These are phyloP conservation scores for Apiospora rasikravindrae DNA, from an alignment of 2,329 filamentous ascomycete genomes.

Conservation along the genomic window DNA sequence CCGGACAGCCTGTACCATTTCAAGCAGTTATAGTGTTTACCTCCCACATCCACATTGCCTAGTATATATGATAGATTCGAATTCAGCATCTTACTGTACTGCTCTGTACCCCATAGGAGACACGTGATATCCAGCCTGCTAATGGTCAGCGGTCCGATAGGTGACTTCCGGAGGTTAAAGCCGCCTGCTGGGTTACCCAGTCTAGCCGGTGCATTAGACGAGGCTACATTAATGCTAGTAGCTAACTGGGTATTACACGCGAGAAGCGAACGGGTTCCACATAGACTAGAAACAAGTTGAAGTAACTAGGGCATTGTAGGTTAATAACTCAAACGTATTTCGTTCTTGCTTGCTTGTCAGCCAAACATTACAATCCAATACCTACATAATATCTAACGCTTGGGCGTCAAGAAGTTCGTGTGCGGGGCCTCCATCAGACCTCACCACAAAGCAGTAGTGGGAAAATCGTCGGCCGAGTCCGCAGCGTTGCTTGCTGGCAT, in stretches of 20 bases:
- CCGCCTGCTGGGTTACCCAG: neutral
- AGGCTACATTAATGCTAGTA: neutral
- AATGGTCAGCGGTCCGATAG: slow-evolving; percentile 10
- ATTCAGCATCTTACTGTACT: neutral
- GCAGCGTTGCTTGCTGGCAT: neutral
- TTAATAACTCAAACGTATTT: neutral
- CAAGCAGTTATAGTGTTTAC: neutral
- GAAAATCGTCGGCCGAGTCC: neutral
- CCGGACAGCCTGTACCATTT: neutral
- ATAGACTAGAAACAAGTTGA: neutral
- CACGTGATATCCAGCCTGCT: neutral
- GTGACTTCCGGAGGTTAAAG: neutral
- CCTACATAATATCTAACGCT: neutral
- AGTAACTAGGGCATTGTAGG: neutral
- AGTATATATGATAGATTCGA: neutral
- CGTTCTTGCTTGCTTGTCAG: neutral
- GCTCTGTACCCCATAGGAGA: neutral
- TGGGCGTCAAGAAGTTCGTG: neutral
- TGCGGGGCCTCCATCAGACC: neutral
- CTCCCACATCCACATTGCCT: neutral
- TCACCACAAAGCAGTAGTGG: neutral
- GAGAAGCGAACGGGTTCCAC: neutral
- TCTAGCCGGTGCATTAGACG: neutral
- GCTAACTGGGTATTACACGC: neutral
- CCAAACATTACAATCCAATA: neutral